Conservation (phyloP, 2,329 filamentous ascomycete species). For the Botrytis fabae region DNA sequence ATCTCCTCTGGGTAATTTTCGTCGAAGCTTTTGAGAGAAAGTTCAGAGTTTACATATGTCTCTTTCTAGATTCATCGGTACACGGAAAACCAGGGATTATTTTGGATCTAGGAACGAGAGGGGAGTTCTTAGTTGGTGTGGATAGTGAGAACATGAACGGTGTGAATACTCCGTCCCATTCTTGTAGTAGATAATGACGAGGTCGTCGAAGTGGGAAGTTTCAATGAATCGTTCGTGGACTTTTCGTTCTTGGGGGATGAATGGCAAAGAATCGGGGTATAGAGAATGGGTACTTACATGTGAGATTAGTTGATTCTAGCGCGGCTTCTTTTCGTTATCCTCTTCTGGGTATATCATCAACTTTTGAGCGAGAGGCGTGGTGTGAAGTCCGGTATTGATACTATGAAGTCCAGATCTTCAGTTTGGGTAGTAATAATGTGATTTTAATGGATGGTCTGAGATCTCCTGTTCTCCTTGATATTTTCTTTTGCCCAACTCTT, state of each 20-base stretch:
- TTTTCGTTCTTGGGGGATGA: rapidly evolving
- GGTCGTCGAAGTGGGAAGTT: too few relatives aligned
- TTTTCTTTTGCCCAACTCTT: rapidly evolving
- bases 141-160: not conserved
- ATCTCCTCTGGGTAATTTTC: not conserved
- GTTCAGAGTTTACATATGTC: not conserved
- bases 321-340: rapidly evolving
- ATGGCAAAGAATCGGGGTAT: rapidly evolving
- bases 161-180: not conserved
- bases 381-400: not conserved
- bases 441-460: rapidly evolving
- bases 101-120: not conserved
- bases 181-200: not conserved
- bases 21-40: rapidly evolving
- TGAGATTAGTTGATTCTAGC: rapidly evolving
- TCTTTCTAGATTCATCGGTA: not conserved
- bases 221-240: too few relatives aligned
- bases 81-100: rapidly evolving
- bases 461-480: rapidly evolving
- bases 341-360: not conserved
- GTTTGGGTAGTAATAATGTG: not conserved
- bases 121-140: not conserved
- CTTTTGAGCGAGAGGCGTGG: not conserved
- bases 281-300: not conserved
- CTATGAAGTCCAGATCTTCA: not conserved